Percentiles rank a stretch among this genome's conserved stretches.
Conservation (phyloP, 2,329 filamentous ascomycete genomes). For the Penicillium sp. region DNA sequence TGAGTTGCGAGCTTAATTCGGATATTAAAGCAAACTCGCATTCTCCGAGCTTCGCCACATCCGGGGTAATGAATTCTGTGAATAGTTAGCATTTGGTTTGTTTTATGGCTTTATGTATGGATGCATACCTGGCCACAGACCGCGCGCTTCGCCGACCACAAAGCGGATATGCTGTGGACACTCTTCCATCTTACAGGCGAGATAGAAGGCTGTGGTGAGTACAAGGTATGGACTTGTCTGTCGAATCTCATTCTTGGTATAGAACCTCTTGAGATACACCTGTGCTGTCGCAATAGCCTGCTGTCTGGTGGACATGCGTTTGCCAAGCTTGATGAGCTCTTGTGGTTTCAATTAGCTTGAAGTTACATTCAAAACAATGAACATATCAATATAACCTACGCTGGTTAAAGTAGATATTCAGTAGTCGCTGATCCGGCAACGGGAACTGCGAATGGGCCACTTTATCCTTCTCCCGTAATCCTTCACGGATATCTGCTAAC, state of each 20-base stretch:
- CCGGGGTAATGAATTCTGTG: slow-evolving; percentile 67
- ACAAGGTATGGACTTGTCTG: slow-evolving; percentile 92
- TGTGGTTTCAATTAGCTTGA: slow-evolving; percentile 2
- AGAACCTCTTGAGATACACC: slow-evolving; percentile 92
- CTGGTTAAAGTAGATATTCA: slow-evolving; percentile 90
- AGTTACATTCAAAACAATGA: background rate
- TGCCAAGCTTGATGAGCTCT: slow-evolving; percentile 78
- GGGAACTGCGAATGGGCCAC: slow-evolving; percentile 75
- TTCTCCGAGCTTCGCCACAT: slow-evolving; percentile 83
- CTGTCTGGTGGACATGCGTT: slow-evolving; percentile 80
- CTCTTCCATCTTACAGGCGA: slow-evolving; percentile 98
- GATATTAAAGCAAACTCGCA: slow-evolving; percentile 92
- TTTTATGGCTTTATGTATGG: background rate
- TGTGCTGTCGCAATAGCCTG: slow-evolving; percentile 93
- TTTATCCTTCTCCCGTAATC: slow-evolving; percentile 74
- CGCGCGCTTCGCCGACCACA: slow-evolving; percentile 80
- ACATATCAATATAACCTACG: slow-evolving; percentile 56
- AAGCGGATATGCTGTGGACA: slow-evolving; percentile 93
- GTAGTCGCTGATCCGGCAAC: slow-evolving; percentile 74
- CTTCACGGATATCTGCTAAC: slow-evolving; percentile 71
- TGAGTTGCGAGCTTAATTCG: slow-evolving; percentile 85
- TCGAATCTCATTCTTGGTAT: slow-evolving; percentile 84
- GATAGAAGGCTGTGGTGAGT: slow-evolving; percentile 87
- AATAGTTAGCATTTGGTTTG: slow-evolving; percentile 18
- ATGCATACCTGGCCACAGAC: slow-evolving; percentile 70